These are phyloP conservation scores for Geotrichum carabidarum DNA, from an alignment of 1,139 yeast genomes.

Conservation along the genomic window DNA sequence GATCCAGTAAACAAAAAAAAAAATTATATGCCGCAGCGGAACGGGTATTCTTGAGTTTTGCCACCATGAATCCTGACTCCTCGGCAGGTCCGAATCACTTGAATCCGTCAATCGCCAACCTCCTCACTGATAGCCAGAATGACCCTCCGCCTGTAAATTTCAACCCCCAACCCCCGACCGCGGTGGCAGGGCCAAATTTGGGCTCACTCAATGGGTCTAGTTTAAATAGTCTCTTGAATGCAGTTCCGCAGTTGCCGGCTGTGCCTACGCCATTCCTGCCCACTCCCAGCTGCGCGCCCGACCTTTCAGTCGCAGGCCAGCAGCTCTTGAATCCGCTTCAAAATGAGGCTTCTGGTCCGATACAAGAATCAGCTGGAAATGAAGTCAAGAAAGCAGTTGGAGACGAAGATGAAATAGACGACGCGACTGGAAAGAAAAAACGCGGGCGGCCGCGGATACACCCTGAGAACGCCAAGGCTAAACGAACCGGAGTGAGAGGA, in stretches of 20 bases:
- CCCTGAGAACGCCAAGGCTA: conserved; percentile 5
- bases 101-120: conserved; percentile 6
- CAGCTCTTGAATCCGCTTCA: too few relatives aligned
- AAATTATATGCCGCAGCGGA: too few relatives aligned
- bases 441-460: conserved; percentile 15
- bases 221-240: neutral
- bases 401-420: neutral
- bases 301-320: too few relatives aligned
- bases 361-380: too few relatives aligned
- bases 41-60: neutral
- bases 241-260: neutral
- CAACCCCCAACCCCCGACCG: too few relatives aligned
- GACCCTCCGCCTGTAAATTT: too few relatives aligned
- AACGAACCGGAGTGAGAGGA: conserved; percentile 11
- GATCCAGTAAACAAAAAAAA: too few relatives aligned
- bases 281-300: neutral
- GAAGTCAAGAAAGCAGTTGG: neutral
- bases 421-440: conserved; percentile 6
- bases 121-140: neutral
- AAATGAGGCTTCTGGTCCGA: too few relatives aligned
- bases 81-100: conserved; percentile 2
- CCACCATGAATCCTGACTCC: conserved; percentile 3
- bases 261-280: neutral
- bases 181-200: neutral
- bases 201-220: neutral